These are phyloP conservation scores for Pezicula radicicola DNA, from an alignment of 2,329 filamentous ascomycete species.

Conservation along the genomic window DNA sequence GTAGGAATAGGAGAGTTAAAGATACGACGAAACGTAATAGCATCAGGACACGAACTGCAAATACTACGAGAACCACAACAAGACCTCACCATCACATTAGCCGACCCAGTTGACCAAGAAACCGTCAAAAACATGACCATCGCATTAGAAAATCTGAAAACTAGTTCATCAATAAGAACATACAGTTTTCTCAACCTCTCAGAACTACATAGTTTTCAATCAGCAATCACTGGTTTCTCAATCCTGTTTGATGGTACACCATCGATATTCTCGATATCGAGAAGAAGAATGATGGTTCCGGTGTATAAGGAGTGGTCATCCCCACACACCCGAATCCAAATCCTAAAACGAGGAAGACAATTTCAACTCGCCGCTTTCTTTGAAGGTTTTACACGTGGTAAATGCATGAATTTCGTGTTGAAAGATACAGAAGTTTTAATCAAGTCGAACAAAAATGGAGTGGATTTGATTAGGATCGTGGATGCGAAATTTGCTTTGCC, in stretches of 20 bases:
- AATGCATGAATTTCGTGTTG: constrained; percentile 81
- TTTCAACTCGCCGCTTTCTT: constrained; percentile 81
- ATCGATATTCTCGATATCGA: constrained; percentile 71
- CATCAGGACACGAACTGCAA: constrained; percentile 55
- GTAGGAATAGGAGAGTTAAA: constrained; percentile 69
- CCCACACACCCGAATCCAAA: constrained; percentile 69
- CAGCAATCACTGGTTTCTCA: constrained; percentile 71
- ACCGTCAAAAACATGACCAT: constrained; percentile 57
- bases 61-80: constrained; percentile 69
- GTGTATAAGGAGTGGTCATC: constrained; percentile 92
- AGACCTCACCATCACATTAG: constrained; percentile 72
- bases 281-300: constrained; percentile 80
- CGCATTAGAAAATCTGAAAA: constrained; percentile 39
- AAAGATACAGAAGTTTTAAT: constrained; percentile 82
- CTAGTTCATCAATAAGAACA: constrained; percentile 63
- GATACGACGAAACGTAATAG: constrained; percentile 58
- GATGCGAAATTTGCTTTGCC: constrained; percentile 87
- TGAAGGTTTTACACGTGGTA: constrained; percentile 77
- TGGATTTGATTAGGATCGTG: constrained; percentile 71
- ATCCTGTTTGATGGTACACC: constrained; percentile 72
- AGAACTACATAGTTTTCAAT: constrained; percentile 74
- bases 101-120: constrained; percentile 59
- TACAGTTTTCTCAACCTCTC: constrained; percentile 60
- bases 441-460: constrained; percentile 57
- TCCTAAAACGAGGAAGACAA: constrained; percentile 70